phyloP scores from a whole-genome alignment of 2,329 filamentous ascomycete species.

The Cercospora sp. region DNA sequence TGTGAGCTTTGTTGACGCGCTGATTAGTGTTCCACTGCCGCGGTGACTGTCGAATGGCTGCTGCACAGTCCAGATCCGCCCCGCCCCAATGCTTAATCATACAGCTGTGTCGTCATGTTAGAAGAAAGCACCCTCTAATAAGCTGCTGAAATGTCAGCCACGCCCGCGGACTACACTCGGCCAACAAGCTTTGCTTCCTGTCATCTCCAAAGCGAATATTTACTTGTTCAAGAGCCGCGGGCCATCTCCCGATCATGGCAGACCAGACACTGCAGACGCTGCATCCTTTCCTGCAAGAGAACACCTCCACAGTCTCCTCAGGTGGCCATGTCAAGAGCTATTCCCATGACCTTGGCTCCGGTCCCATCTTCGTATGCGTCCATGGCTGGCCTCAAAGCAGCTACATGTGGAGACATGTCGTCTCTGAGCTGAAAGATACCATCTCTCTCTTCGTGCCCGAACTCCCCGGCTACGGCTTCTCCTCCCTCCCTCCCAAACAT shows the following conservation, averaged over 20 bases:
- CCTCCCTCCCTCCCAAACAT: slow-evolving; percentile 37
- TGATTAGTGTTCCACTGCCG: not conserved
- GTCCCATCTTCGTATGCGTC: slow-evolving; percentile 45
- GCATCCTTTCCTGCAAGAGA: slow-evolving; percentile 34
- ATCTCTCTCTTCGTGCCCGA: slow-evolving; percentile 51
- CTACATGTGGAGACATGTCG: slow-evolving; percentile 40
- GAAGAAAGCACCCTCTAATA: not conserved
- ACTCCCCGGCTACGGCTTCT: slow-evolving; percentile 51
- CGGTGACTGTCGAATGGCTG: not conserved
- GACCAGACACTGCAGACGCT: slow-evolving; percentile 32
- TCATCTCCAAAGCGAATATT: not conserved
- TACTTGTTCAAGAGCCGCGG: not conserved
- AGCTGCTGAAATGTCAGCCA: slow-evolving; percentile 11
- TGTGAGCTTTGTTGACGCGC: not conserved
- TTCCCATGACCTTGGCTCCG: slow-evolving; percentile 37
- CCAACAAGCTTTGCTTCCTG: not conserved
- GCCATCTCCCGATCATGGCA: slow-evolving; percentile 24
- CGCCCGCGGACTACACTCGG: not conserved
- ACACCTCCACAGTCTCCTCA: slow-evolving; percentile 32
- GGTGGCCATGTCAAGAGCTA: slow-evolving; percentile 38
- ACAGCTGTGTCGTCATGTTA: slow-evolving; percentile 5
- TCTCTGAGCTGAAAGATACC: slow-evolving; percentile 42
- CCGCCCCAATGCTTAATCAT: not conserved
- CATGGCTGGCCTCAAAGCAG: slow-evolving; percentile 51
- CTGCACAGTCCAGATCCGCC: not conserved